These are phyloP conservation scores for Malassezia pachydermatis DNA, from an alignment of 1,284 basidiomycete species.

Conservation along the genomic window DNA sequence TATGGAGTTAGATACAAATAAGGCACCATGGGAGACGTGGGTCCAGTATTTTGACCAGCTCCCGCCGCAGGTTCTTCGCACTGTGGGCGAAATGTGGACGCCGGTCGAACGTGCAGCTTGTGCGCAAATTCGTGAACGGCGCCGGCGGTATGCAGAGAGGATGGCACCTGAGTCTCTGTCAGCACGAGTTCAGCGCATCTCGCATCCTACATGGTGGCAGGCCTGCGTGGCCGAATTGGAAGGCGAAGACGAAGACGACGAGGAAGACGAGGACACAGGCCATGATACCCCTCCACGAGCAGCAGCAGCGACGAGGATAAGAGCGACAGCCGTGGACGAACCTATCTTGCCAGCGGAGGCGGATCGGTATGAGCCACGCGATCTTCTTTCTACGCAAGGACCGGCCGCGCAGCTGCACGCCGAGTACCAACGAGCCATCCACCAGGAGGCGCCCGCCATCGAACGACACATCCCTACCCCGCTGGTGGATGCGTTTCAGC, in stretches of 20 bases:
- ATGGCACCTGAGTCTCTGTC: slow-evolving; percentile 6
- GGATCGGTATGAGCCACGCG: neutral
- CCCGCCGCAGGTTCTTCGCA: slow-evolving; percentile 3
- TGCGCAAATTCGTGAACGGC: slow-evolving; percentile 10
- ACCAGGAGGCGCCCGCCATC: neutral
- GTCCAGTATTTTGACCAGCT: slow-evolving; percentile 1
- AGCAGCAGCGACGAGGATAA: too few species aligned
- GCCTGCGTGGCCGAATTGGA: slow-evolving; percentile 5
- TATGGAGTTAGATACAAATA: neutral
- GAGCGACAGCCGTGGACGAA: too few species aligned
- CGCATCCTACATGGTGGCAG: slow-evolving; percentile 2
- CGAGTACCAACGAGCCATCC: slow-evolving; percentile 7
- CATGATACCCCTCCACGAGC: too few species aligned
- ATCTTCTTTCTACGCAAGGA: neutral
- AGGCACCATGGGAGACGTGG: neutral
- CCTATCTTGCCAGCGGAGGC: too few species aligned
- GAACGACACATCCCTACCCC: neutral
- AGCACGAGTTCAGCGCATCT: neutral
- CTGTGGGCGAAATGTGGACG: slow-evolving; percentile 5
- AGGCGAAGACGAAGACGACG: slow-evolving; percentile 14
- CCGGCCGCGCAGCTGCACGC: neutral
- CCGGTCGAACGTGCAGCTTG: slow-evolving; percentile 2
- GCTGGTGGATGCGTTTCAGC: slow-evolving; percentile 1
- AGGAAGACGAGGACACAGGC: slow-evolving; percentile 12
- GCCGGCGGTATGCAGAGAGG: slow-evolving; percentile 2